Evolutionary conservation across 768 basidiomycete genomes (phyloP).

Genomic region (Termitomyces sp.): DNA sequence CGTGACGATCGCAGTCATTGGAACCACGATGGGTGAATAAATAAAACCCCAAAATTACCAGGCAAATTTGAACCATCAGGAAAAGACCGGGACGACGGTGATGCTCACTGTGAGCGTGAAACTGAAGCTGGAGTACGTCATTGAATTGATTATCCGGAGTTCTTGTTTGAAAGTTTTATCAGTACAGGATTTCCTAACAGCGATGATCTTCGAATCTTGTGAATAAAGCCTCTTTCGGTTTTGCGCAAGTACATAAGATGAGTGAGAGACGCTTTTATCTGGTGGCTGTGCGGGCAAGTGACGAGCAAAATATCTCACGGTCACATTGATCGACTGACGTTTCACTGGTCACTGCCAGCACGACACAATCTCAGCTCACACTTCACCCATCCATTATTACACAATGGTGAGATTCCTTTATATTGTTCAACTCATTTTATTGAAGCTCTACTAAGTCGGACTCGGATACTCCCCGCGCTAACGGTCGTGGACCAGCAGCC

Average conservation of each 20-base stretch:
- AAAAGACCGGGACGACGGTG: too few species aligned
- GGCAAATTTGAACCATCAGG: too few species aligned
- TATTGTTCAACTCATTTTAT: neutral
- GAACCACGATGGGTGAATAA: neutral
- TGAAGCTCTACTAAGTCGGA: conserved; percentile 56
- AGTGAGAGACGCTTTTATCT: too few species aligned
- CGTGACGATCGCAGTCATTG: neutral
- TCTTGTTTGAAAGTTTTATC: neutral
- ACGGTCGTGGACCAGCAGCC: conserved; percentile 35
- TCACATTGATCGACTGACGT: conserved; percentile 21
- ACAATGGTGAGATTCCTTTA: conserved; percentile 32
- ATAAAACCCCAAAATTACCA: neutral
- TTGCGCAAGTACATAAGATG: too few species aligned
- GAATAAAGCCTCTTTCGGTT: too few species aligned
- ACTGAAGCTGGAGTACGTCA: neutral
- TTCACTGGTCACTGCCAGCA: conserved; percentile 22
- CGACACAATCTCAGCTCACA: conserved; percentile 7
- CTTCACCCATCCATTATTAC: conserved; percentile 11
- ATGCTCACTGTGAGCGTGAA: neutral
- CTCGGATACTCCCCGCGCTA: conserved; percentile 62
- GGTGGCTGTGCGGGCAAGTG: neutral
- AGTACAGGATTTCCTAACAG: neutral
- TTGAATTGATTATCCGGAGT: neutral
- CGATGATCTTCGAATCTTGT: too few species aligned
- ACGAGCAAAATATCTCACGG: conserved; percentile 13